A percentile compares a stretch with the other conserved stretches of the same genome.
Evolutionary conservation across 257 asterid genomes (phyloP).

Genomic region (Thymus mandschuricus): DNA sequence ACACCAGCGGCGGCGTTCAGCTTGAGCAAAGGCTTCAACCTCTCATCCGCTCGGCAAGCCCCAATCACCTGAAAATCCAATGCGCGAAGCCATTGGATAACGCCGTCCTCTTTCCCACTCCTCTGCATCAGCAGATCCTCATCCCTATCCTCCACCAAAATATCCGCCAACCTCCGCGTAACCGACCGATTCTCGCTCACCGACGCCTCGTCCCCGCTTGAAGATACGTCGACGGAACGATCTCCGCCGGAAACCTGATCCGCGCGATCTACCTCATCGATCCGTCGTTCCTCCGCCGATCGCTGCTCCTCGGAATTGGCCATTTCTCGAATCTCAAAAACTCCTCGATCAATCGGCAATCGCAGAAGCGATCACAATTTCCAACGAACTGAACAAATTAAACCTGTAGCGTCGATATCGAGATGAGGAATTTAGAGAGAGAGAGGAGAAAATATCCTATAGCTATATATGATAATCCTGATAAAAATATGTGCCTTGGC

Average conservation of each 20-base stretch:
- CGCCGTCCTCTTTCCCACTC: conserved; percentile 56
- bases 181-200: conserved; percentile 42
- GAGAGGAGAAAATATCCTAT: conserved; percentile 19
- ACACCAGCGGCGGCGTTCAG: conserved; percentile 66
- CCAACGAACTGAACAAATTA: conserved; percentile 19
- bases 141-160: conserved; percentile 54
- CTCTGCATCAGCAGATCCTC: conserved; percentile 68
- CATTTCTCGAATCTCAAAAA: conserved; percentile 41
- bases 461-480: neutral
- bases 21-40: conserved; percentile 93
- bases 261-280: conserved; percentile 45
- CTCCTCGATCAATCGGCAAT: conserved; percentile 24
- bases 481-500: conserved; percentile 22
- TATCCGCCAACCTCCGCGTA: conserved; percentile 55
- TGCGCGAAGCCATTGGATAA: conserved; percentile 76
- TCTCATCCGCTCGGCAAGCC: conserved; percentile 96
- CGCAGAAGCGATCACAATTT: conserved; percentile 18
- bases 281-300: conserved; percentile 41
- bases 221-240: conserved; percentile 36
- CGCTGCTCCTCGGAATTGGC: conserved; percentile 52
- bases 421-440: conserved; percentile 24
- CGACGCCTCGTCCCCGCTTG: conserved; percentile 38
- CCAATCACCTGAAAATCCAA: conserved; percentile 92
- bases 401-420: conserved; percentile 25
- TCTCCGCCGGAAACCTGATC: conserved; percentile 48